A percentile compares a stretch with the other conserved stretches of the same genome.
Evolutionary conservation across 345 rosid species (phyloP).

Genomic region (Fremontodendron californicum): DNA sequence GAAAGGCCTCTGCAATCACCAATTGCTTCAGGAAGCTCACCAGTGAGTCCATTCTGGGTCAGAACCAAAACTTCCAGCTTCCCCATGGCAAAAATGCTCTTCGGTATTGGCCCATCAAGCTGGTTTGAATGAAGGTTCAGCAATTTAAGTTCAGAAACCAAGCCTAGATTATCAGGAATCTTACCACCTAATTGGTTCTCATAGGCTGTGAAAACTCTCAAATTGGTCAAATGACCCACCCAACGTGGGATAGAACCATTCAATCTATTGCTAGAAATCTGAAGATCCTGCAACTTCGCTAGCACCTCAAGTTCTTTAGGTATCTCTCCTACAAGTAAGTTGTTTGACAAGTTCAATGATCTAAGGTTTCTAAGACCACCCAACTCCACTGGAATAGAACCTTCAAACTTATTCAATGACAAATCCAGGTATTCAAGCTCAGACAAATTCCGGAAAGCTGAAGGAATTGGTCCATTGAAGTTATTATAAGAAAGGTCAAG

Average conservation of each 20-base stretch:
- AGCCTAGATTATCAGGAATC: slow-evolving; percentile 66
- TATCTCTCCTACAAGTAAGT: slow-evolving; percentile 64
- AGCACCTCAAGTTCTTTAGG: slow-evolving; percentile 56
- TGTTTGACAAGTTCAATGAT: slow-evolving; percentile 55
- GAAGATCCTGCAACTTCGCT: slow-evolving; percentile 61
- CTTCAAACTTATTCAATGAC: slow-evolving; percentile 62
- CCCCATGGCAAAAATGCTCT: slow-evolving; percentile 70
- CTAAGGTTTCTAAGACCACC: slow-evolving; percentile 53
- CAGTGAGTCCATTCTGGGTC: slow-evolving; percentile 65
- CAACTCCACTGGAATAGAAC: slow-evolving; percentile 60
- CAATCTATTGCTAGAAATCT: slow-evolving; percentile 61
- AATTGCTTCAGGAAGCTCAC: slow-evolving; percentile 63
- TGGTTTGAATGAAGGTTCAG: slow-evolving; percentile 90
- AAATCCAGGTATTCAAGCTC: slow-evolving; percentile 77
- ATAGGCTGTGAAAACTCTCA: slow-evolving; percentile 62
- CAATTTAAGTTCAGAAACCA: slow-evolving; percentile 53
- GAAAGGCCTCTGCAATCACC: slow-evolving; percentile 79
- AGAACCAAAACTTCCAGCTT: slow-evolving; percentile 75
- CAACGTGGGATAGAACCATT: slow-evolving; percentile 68
- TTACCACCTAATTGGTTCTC: slow-evolving; percentile 60
- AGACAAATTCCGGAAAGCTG: slow-evolving; percentile 52
- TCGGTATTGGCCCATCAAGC: slow-evolving; percentile 75
- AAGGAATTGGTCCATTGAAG: slow-evolving; percentile 71
- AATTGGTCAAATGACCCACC: slow-evolving; percentile 61
- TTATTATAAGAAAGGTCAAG: slow-evolving; percentile 62